Evolutionary conservation across 306 rosid genomes (phyloP).

Genomic region (Acacia melanoxylon): DNA sequence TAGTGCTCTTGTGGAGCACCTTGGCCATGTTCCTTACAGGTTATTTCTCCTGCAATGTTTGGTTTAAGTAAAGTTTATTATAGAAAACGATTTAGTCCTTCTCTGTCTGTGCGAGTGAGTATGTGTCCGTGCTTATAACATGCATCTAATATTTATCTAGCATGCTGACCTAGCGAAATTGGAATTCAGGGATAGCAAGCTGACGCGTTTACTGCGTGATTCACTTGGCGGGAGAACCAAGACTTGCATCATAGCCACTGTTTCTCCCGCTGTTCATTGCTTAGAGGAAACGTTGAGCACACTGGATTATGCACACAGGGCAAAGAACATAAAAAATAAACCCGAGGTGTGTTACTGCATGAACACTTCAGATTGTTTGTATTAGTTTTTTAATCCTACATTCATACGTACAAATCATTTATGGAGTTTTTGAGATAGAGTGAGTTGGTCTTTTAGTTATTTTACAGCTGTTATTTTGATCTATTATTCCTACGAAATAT

Average conservation of each 20-base stretch:
- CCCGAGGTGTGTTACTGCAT: constrained; percentile 73
- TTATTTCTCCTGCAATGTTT: constrained; percentile 10
- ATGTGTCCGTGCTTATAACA: background rate
- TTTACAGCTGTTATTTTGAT: background rate
- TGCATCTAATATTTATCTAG: background rate
- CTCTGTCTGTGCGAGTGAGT: background rate
- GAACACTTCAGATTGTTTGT: background rate
- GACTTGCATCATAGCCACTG: constrained; percentile 97
- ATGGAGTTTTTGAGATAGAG: background rate
- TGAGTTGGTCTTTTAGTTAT: background rate
- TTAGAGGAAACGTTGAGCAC: constrained; percentile 95
- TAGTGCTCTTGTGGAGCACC: constrained; percentile 94
- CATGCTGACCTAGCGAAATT: constrained; percentile 18
- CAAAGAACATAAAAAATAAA: constrained; percentile 85
- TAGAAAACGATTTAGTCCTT: background rate
- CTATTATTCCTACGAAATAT: background rate
- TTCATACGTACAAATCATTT: background rate
- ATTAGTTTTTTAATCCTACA: background rate
- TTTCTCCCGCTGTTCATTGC: constrained; percentile 98
- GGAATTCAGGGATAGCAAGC: constrained; percentile 88
- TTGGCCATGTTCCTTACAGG: constrained; percentile 98
- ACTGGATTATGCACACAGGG: constrained; percentile 94
- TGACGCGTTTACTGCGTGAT: constrained; percentile 94
- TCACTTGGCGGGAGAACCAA: constrained; percentile 99
- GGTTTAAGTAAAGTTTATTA: background rate